Percentiles rank a stretch among this genome's conserved stretches.
These are phyloP conservation scores for Parasarocladium wereldwijsianum DNA, from an alignment of 2,329 filamentous ascomycete genomes.

Conservation along the genomic window DNA sequence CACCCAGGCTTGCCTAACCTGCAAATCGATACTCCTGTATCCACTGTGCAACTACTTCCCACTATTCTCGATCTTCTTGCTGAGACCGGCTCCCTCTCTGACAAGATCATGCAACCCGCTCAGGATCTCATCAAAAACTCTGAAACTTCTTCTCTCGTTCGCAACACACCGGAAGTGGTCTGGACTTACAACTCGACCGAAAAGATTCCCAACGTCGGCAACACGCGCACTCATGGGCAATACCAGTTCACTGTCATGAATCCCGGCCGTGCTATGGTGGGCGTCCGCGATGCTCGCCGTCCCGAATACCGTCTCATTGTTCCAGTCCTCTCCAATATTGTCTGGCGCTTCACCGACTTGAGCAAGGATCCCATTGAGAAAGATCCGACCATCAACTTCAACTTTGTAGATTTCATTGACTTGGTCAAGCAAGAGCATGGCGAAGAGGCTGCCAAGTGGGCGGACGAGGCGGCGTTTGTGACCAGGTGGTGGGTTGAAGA, in stretches of 20 bases:
- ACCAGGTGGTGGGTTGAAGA: conserved; percentile 20
- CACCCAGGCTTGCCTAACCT: conserved; percentile 17
- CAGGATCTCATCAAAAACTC: conserved; percentile 16
- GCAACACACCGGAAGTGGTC: conserved; percentile 12
- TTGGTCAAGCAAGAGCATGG: conserved; percentile 11
- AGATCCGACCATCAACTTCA: conserved; percentile 8
- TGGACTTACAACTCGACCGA: no score
- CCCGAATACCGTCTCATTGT: conserved; percentile 16
- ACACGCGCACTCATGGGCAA: conserved; percentile 10
- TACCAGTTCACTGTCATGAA: conserved; percentile 21
- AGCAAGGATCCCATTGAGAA: conserved; percentile 15
- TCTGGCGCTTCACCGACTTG: conserved; percentile 17
- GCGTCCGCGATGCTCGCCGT: conserved; percentile 17
- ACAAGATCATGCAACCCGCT: conserved; percentile 11
- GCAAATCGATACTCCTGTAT: conserved; percentile 16
- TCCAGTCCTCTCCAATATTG: conserved; percentile 15
- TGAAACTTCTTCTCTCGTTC: conserved; percentile 20
- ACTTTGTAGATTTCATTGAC: conserved; percentile 8
- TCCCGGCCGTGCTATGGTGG: conserved; percentile 17
- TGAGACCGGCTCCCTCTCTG: conserved; percentile 17
- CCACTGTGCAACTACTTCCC: conserved; percentile 18
- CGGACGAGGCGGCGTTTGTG: conserved; percentile 16
- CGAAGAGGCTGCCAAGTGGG: conserved; percentile 15
- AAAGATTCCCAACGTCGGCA: conserved; percentile 9
- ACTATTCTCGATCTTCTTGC: conserved; percentile 20